These are phyloP conservation scores for Pistacia atlantica DNA, from an alignment of 345 rosid species.

Conservation along the genomic window DNA sequence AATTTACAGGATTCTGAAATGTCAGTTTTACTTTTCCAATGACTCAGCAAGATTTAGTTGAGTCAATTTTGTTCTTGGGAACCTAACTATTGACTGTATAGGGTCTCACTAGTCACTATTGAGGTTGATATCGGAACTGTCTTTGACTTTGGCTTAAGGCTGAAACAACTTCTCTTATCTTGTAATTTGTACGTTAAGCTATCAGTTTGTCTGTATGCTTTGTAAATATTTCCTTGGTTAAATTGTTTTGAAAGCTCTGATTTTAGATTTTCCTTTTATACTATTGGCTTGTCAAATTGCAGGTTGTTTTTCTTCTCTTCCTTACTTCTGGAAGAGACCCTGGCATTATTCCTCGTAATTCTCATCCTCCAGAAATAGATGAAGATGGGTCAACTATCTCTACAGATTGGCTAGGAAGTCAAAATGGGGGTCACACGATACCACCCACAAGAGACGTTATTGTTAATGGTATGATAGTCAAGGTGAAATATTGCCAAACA, in stretches of 20 bases:
- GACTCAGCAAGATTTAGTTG: background rate
- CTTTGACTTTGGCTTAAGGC: background rate
- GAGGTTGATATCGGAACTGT: background rate
- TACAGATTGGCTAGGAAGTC: conserved; percentile 50
- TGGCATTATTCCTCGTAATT: conserved; percentile 86
- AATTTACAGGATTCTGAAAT: background rate
- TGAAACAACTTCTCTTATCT: background rate
- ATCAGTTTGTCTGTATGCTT: background rate
- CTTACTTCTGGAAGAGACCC: conserved; percentile 95
- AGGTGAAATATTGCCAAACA: conserved; percentile 87
- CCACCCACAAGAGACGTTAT: conserved; percentile 74
- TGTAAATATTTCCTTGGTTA: background rate
- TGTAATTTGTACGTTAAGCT: background rate
- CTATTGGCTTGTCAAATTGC: conserved; percentile 25
- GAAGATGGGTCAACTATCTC: conserved; percentile 60
- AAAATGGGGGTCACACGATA: conserved; percentile 38
- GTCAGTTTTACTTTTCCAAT: background rate
- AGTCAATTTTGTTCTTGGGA: background rate
- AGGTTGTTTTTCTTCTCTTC: conserved; percentile 75
- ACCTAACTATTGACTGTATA: background rate
- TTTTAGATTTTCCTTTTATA: background rate
- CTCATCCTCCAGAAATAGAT: conserved; percentile 74
- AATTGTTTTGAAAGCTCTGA: background rate
- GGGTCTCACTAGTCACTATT: background rate
- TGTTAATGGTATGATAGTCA: conserved; percentile 63